Evolutionary conservation across 345 rosid genomes (phyloP).

Genomic region (Eucalyptus pumila): DNA sequence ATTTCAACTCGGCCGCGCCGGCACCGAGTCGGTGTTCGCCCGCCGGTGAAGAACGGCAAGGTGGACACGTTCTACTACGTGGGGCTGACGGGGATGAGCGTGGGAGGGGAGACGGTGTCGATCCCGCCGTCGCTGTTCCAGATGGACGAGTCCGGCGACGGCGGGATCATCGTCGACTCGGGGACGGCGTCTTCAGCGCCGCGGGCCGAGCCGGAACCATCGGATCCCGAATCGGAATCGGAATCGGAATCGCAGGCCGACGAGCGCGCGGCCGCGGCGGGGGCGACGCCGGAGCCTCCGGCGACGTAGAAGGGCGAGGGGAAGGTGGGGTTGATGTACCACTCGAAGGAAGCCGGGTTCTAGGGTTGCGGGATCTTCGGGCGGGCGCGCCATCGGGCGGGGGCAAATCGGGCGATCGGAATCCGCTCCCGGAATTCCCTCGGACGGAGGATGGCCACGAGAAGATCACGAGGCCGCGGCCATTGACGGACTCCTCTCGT

Average conservation of each 20-base stretch:
- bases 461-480: neutral
- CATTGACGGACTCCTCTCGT: neutral
- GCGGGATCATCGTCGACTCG: too few species aligned
- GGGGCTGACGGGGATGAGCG: too few species aligned
- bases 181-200: neutral
- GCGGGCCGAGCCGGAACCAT: neutral
- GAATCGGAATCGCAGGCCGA: neutral
- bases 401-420: neutral
- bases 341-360: neutral
- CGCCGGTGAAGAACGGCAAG: too few species aligned
- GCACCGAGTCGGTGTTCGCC: too few species aligned
- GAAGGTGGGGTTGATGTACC: neutral
- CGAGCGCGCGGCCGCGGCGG: neutral
- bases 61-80: too few species aligned
- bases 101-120: too few species aligned
- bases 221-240: neutral
- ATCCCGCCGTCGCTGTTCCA: too few species aligned
- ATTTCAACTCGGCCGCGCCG: too few species aligned
- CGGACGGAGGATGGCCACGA: neutral
- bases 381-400: neutral
- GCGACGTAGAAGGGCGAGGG: neutral
- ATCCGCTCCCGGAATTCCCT: neutral
- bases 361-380: neutral
- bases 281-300: neutral
- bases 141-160: too few species aligned